Percentiles rank a stretch among this genome's conserved stretches.
Evolutionary conservation across 495 filamentous ascomycete species (phyloP).

Genomic region (Aspergillus heteromorphus): DNA sequence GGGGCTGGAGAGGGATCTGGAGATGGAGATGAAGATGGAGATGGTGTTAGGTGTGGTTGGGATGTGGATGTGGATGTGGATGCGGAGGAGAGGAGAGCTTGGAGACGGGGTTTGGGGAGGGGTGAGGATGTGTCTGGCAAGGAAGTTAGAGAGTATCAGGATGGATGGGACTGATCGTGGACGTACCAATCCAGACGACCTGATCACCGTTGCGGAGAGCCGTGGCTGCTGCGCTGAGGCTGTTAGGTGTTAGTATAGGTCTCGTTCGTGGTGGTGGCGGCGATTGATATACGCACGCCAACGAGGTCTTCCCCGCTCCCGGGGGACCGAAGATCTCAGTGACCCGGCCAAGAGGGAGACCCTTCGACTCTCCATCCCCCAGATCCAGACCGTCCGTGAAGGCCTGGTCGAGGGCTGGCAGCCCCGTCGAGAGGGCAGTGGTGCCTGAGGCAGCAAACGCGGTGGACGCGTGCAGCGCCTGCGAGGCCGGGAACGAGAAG

Average conservation of each 20-base stretch:
- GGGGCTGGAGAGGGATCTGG: neutral
- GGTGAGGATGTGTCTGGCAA: constrained; percentile 48
- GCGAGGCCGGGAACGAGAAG: constrained; percentile 81
- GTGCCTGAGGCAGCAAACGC: constrained; percentile 31
- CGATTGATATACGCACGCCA: constrained; percentile 53
- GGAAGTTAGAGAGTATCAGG: neutral
- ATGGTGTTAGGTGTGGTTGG: constrained; percentile 4
- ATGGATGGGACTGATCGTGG: neutral
- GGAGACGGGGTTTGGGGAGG: constrained; percentile 35
- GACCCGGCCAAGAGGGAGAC: constrained; percentile 71
- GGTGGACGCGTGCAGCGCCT: constrained; percentile 65
- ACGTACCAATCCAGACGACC: constrained; percentile 85
- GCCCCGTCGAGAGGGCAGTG: constrained; percentile 57
- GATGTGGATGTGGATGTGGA: constrained; percentile 21
- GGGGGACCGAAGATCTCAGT: constrained; percentile 87
- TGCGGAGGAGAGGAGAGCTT: constrained; percentile 23
- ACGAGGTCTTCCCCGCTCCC: constrained; percentile 78
- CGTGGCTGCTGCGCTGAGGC: constrained; percentile 63
- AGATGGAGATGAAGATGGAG: neutral
- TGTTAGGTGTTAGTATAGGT: constrained; percentile 26
- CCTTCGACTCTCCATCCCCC: constrained; percentile 14
- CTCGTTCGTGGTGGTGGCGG: neutral
- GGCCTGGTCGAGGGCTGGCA: constrained; percentile 55
- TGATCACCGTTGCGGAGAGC: constrained; percentile 54
- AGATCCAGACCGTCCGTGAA: constrained; percentile 23